Conservation (phyloP, 345 rosid genomes). For the Syzygium jambos region DNA sequence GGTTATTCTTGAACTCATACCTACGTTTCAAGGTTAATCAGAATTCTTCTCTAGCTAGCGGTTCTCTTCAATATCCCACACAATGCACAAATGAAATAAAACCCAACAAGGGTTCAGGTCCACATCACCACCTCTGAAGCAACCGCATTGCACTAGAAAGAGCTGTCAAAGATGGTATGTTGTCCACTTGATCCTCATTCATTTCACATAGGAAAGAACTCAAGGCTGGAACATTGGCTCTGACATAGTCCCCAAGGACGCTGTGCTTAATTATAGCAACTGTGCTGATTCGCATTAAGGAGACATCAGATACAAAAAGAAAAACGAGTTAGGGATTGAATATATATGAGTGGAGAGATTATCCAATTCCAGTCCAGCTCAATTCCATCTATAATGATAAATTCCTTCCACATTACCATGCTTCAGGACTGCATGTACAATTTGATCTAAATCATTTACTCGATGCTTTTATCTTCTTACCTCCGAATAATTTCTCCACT, state of each 20-base stretch:
- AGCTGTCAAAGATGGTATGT: conserved; percentile 60
- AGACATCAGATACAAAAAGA: not conserved
- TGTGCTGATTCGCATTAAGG: conserved; percentile 3
- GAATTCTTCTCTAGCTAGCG: not conserved
- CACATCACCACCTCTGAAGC: conserved; percentile 49
- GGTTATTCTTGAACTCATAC: conserved; percentile 79
- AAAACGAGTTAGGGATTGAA: not conserved
- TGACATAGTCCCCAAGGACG: conserved; percentile 52
- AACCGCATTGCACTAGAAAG: conserved; percentile 61
- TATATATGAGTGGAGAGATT: not conserved
- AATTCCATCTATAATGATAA: not conserved
- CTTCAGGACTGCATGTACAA: not conserved
- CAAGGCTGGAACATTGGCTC: conserved; percentile 63
- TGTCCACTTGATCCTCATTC: conserved; percentile 21
- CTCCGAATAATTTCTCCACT: conserved; percentile 51
- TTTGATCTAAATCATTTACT: not conserved
- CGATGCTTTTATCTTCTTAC: conserved; percentile 37
- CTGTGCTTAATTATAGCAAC: conserved; percentile 39
- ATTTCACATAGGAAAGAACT: conserved; percentile 46
- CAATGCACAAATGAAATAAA: not conserved
- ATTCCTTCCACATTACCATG: not conserved
- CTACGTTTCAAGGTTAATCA: conserved; percentile 13
- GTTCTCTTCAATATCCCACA: not conserved
- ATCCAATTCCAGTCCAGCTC: not conserved
- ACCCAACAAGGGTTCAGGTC: not conserved